Conservation (phyloP, 2,329 filamentous ascomycete species). For the Sarocladiaceae sp. region DNA sequence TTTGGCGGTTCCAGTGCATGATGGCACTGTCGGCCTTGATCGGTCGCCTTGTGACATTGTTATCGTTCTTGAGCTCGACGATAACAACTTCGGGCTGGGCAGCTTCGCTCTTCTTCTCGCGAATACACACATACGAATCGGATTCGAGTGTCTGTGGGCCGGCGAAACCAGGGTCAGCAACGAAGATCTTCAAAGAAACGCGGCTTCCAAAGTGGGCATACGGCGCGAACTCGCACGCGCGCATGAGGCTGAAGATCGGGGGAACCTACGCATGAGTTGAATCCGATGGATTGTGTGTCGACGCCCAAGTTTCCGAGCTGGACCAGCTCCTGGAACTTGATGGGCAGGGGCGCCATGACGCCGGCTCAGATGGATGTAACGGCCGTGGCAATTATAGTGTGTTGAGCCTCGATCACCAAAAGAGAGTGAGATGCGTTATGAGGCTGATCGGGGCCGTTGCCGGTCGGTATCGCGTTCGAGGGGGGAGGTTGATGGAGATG, state of each 20-base stretch:
- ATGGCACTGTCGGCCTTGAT: slow-evolving; percentile 99
- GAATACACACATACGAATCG: slow-evolving; percentile 92
- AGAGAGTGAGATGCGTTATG: neutral
- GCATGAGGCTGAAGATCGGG: neutral
- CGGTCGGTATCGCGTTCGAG: neutral
- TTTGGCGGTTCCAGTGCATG: slow-evolving; percentile 96
- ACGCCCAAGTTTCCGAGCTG: slow-evolving; percentile 53
- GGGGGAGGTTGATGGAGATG: neutral
- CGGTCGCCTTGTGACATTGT: slow-evolving; percentile 88
- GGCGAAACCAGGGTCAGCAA: neutral
- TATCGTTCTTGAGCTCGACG: slow-evolving; percentile 94
- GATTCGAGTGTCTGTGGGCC: slow-evolving; percentile 83
- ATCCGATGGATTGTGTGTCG: slow-evolving; percentile 58
- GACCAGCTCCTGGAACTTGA: slow-evolving; percentile 90
- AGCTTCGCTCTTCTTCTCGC: slow-evolving; percentile 84
- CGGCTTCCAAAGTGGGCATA: slow-evolving; percentile 7
- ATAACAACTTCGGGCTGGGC: slow-evolving; percentile 93
- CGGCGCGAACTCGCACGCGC: slow-evolving; percentile 14
- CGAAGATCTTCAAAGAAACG: neutral
- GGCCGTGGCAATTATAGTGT: slow-evolving; percentile 4
- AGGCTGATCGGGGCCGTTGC: slow-evolving; percentile 3
- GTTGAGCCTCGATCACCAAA: slow-evolving; percentile 3
- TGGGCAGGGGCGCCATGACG: slow-evolving; percentile 69
- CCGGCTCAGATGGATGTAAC: slow-evolving; percentile 15
- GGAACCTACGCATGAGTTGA: slow-evolving; percentile 70